Conservation (phyloP, 2,329 filamentous ascomycete genomes). For the Fusarium concolor region DNA sequence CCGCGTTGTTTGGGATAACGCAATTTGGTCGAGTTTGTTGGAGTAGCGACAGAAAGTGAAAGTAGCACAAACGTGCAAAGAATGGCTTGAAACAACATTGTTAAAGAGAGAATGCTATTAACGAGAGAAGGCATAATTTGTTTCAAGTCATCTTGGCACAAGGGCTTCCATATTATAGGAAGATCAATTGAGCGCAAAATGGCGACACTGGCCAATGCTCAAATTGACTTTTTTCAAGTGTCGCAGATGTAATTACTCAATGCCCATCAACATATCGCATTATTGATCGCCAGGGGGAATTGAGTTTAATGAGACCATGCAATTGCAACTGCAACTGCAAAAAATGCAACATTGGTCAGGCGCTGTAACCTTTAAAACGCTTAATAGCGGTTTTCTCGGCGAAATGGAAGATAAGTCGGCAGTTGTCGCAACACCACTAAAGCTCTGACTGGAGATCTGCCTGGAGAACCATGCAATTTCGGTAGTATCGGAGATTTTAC, state of each 20-base stretch:
- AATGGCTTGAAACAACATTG: background rate
- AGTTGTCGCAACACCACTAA: background rate
- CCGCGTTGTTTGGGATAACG: constrained; percentile 4
- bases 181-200: background rate
- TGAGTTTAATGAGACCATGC: background rate
- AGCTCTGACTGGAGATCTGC: background rate
- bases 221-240: background rate
- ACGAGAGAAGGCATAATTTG: background rate
- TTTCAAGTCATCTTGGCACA: background rate
- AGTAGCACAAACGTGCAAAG: background rate
- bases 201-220: background rate
- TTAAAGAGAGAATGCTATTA: background rate
- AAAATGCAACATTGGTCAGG: background rate
- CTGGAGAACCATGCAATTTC: background rate
- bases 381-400: too few relatives aligned
- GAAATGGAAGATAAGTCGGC: background rate
- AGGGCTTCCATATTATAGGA: background rate
- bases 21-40: background rate
- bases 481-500: background rate
- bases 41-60: background rate
- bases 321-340: background rate
- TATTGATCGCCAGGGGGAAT: background rate
- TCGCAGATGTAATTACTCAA: background rate
- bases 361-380: too few relatives aligned
- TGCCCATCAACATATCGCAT: background rate